These are phyloP conservation scores for Arachis monticola DNA, from an alignment of 331 rosid genomes.

Conservation along the genomic window DNA sequence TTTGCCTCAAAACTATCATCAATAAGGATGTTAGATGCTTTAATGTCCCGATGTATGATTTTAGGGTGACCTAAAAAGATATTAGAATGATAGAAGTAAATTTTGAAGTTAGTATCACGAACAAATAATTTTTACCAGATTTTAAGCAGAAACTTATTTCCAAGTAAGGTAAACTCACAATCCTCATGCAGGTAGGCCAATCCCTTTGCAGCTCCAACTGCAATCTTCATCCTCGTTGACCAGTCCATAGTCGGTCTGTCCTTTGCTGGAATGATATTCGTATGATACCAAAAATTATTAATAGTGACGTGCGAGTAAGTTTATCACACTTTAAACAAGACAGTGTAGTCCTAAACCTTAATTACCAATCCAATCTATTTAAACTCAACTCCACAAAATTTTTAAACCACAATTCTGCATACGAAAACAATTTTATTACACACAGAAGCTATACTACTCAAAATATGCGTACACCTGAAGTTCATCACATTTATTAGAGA, in stretches of 20 bases:
- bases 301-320: neutral
- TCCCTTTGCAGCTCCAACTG: conserved; percentile 84
- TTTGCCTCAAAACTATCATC: conserved; percentile 69
- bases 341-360: neutral
- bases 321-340: conserved; percentile 15
- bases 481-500: conserved; percentile 1
- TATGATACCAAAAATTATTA: conserved; percentile 5
- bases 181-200: conserved; percentile 83
- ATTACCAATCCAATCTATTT: neutral
- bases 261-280: conserved; percentile 48
- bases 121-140: neutral
- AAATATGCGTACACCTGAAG: neutral
- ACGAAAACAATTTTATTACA: conserved; percentile 1
- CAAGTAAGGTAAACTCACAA: conserved; percentile 54
- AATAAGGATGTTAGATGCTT: conserved; percentile 77
- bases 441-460: neutral
- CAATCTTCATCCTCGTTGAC: conserved; percentile 68
- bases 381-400: neutral
- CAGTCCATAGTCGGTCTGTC: conserved; percentile 60
- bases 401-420: neutral
- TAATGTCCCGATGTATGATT: conserved; percentile 86
- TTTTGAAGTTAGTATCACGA: neutral
- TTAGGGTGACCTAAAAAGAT: conserved; percentile 67
- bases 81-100: conserved; percentile 7
- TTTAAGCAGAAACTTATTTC: neutral